Evolutionary conservation across 2,329 filamentous ascomycete genomes (phyloP).

Genomic region (Plenodomus biglobosus): DNA sequence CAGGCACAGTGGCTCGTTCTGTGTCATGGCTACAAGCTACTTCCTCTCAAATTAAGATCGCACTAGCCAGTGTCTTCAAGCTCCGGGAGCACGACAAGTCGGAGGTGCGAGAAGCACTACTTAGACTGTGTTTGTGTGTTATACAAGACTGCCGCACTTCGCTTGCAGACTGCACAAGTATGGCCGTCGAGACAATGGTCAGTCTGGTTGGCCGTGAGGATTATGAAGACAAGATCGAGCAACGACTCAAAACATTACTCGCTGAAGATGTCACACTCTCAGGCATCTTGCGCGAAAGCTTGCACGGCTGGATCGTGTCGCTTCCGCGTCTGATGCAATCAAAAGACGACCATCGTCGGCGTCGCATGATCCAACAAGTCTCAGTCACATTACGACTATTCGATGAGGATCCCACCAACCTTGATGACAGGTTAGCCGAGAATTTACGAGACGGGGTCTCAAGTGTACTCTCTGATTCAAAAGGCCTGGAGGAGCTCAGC

Average conservation of each 20-base stretch:
- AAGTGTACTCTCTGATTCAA: conserved; percentile 48
- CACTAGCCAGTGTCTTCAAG: conserved; percentile 74
- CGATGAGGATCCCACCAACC: conserved; percentile 61
- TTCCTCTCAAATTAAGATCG: conserved; percentile 76
- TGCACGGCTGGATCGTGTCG: conserved; percentile 80
- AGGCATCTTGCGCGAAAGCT: conserved; percentile 66
- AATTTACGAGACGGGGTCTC: conserved; percentile 74
- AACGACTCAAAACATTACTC: conserved; percentile 61
- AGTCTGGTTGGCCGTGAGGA: conserved; percentile 57
- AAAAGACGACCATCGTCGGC: conserved; percentile 77
- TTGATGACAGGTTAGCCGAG: conserved; percentile 67
- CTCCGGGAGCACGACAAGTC: conserved; percentile 69
- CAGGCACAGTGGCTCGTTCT: conserved; percentile 46
- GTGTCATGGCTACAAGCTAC: conserved; percentile 78
- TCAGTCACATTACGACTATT: conserved; percentile 70
- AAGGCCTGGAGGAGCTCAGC: conserved; percentile 22
- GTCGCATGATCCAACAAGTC: conserved; percentile 73
- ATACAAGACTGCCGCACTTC: conserved; percentile 77
- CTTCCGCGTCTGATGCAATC: conserved; percentile 82
- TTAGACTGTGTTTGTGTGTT: conserved; percentile 70
- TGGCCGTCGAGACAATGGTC: conserved; percentile 81
- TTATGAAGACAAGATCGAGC: conserved; percentile 48
- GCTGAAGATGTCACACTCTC: conserved; percentile 63
- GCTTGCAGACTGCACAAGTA: conserved; percentile 65
- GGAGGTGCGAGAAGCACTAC: conserved; percentile 69